These are phyloP conservation scores for Pythium scleroteichum DNA, from an alignment of 352 stramenopile genomes.

Conservation along the genomic window DNA sequence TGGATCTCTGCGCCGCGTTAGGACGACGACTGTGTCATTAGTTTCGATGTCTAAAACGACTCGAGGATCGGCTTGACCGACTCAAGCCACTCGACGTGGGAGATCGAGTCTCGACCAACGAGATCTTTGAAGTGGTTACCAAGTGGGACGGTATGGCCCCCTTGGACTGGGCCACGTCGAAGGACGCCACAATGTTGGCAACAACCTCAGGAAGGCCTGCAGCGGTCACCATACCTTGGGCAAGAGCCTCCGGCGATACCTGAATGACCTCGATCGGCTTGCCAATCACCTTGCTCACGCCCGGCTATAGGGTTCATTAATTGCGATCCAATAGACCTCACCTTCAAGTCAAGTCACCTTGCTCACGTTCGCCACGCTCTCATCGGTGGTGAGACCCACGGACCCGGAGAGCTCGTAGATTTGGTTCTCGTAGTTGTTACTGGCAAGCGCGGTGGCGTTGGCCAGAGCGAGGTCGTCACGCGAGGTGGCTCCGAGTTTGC, in stretches of 20 bases:
- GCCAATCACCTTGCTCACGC: constrained; percentile 14
- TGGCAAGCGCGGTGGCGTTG: constrained; percentile 13
- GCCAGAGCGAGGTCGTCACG: constrained; percentile 19
- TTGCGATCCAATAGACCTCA: no score
- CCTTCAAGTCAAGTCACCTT: no score
- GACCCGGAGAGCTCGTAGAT: constrained; percentile 15
- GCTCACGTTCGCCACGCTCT: no score
- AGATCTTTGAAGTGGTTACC: constrained; percentile 27
- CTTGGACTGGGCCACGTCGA: constrained; percentile 19
- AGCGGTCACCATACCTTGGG: neutral
- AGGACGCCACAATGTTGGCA: constrained; percentile 13
- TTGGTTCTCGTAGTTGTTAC: constrained; percentile 13
- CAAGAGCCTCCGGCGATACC: neutral
- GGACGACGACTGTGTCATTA: no score
- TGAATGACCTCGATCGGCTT: constrained; percentile 21
- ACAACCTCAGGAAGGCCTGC: constrained; percentile 1
- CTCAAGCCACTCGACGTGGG: constrained; percentile 21
- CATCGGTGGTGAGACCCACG: neutral
- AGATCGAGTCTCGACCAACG: constrained; percentile 17
- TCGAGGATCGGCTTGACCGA: constrained; percentile 25
- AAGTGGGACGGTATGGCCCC: neutral
- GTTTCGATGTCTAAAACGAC: constrained; percentile 5
- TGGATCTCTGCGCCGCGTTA: no score
- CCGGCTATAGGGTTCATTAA: no score
- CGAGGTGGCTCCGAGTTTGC: constrained; percentile 4